Conservation (phyloP, 2,329 filamentous ascomycete genomes). For the Sporothrix brasiliensis region DNA sequence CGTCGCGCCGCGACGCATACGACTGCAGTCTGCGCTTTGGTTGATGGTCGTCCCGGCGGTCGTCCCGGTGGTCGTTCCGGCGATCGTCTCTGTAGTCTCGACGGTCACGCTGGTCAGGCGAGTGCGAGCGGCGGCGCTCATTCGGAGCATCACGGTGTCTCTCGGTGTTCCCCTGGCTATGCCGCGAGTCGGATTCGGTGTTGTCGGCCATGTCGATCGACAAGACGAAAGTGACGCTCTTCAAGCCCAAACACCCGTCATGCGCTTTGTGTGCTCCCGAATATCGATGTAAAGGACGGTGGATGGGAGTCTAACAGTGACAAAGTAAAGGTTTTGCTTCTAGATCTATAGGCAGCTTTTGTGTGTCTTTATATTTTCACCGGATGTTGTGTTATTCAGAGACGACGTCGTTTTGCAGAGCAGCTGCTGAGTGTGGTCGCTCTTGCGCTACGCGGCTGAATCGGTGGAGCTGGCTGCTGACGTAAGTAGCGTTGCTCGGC, state of each 20-base stretch:
- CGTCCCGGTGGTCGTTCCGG: slow-evolving; percentile 15
- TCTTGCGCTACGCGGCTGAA: not conserved
- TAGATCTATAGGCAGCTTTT: not conserved
- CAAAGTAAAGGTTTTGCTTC: not conserved
- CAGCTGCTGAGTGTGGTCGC: not conserved
- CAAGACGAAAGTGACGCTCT: not conserved
- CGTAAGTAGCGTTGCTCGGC: slow-evolving; percentile 20
- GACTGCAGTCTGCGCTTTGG: slow-evolving; percentile 18
- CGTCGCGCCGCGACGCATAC: slow-evolving; percentile 13
- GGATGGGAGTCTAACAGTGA: not conserved
- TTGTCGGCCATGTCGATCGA: slow-evolving; percentile 28
- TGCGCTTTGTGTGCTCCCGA: not conserved
- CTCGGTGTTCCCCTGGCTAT: not conserved
- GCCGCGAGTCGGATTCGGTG: not conserved
- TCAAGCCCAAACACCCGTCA: not conserved
- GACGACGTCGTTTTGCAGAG: slow-evolving; percentile 11
- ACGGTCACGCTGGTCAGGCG: slow-evolving; percentile 24
- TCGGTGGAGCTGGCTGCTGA: slow-evolving; percentile 10
- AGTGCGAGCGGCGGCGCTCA: slow-evolving; percentile 29
- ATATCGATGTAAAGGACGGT: not conserved
- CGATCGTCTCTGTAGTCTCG: slow-evolving; percentile 12
- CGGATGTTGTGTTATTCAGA: not conserved
- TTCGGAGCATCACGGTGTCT: not conserved
- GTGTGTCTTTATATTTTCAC: not conserved
- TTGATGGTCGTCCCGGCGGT: slow-evolving; percentile 19